These are phyloP conservation scores for Aeschynomene evenia DNA, from an alignment of 306 rosid genomes.

Conservation along the genomic window DNA sequence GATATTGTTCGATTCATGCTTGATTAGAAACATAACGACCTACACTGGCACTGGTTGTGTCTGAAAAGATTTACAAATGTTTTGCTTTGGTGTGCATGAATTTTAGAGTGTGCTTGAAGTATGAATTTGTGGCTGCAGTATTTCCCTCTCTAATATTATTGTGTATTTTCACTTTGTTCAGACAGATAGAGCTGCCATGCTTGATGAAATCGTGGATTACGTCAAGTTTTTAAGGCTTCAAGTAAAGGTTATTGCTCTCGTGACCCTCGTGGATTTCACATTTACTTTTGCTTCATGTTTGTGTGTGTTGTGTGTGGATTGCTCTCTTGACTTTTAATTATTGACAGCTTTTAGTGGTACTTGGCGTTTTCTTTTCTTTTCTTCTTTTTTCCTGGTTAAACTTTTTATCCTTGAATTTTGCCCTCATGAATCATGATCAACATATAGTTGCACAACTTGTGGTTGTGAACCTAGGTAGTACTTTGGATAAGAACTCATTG, in stretches of 20 bases:
- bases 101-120: not conserved
- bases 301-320: slow-evolving; percentile 1
- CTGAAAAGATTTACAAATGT: not conserved
- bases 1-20: not conserved
- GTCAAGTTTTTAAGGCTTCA: slow-evolving; percentile 97
- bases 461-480: slow-evolving; percentile 7
- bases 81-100: not conserved
- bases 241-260: slow-evolving; percentile 68
- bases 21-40: slow-evolving; percentile 7
- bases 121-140: slow-evolving; percentile 10
- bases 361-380: not conserved
- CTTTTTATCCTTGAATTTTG: slow-evolving; percentile 2
- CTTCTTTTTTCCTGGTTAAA: not conserved
- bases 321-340: not conserved
- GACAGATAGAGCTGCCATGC: slow-evolving; percentile 98
- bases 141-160: slow-evolving; percentile 28
- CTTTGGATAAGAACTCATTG: slow-evolving; percentile 24
- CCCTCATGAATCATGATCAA: not conserved
- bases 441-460: not conserved
- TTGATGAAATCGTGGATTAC: slow-evolving; percentile 92
- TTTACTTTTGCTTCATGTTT: slow-evolving; percentile 11
- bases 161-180: slow-evolving; percentile 34
- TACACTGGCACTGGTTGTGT: not conserved
- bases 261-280: not conserved
- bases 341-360: not conserved